Conservation (phyloP, 2,329 filamentous ascomycete genomes). For the Cercospora zeina region DNA sequence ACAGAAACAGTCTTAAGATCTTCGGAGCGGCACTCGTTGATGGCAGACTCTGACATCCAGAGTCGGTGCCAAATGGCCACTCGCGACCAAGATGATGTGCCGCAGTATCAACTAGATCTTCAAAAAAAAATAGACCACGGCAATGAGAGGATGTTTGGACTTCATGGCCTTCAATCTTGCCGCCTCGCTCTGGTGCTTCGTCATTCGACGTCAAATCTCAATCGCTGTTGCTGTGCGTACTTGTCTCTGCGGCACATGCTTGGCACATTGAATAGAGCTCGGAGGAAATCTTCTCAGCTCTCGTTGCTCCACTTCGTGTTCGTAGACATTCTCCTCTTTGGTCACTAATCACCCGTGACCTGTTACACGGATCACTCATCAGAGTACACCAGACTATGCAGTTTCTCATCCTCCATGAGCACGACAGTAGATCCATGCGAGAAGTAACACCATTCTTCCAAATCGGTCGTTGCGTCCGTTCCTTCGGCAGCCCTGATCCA, state of each 20-base stretch:
- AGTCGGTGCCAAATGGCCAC: too few species aligned
- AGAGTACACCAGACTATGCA: neutral
- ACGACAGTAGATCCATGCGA: neutral
- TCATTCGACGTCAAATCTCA: neutral
- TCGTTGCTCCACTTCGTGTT: neutral
- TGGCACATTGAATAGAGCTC: neutral
- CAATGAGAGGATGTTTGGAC: neutral
- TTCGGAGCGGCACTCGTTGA: too few species aligned
- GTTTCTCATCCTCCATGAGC: neutral
- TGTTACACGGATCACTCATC: slow-evolving; percentile 2
- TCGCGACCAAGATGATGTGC: neutral
- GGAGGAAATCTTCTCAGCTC: neutral
- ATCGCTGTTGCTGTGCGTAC: neutral
- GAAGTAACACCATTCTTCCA: neutral
- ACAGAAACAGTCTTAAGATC: neutral
- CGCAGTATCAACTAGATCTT: too few species aligned
- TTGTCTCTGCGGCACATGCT: neutral
- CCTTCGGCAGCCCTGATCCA: neutral
- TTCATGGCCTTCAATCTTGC: neutral
- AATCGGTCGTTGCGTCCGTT: slow-evolving; percentile 2
- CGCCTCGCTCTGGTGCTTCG: neutral
- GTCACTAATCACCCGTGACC: neutral
- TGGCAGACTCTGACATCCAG: too few species aligned
- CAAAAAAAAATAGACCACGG: too few species aligned
- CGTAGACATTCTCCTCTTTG: neutral